Evolutionary conservation across 2,329 filamentous ascomycete species (phyloP).

Genomic region (Trichoderma sp.): DNA sequence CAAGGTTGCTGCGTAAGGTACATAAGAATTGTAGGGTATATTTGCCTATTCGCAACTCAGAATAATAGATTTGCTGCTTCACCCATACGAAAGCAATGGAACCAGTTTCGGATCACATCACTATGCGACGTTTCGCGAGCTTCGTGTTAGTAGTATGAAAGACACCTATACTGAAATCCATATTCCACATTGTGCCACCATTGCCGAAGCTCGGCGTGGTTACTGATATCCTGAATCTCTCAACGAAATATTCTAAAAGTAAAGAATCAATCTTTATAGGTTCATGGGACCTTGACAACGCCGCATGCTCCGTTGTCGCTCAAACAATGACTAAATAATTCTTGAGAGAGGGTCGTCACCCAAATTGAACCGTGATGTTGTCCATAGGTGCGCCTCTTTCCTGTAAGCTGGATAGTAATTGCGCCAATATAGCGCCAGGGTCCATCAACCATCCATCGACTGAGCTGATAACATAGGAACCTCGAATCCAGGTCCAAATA

Average conservation of each 20-base stretch:
- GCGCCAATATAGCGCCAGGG: background rate
- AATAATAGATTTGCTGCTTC: background rate
- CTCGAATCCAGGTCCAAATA: background rate
- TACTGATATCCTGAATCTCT: background rate
- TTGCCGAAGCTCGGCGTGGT: background rate
- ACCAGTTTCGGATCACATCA: background rate
- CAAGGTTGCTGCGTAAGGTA: background rate
- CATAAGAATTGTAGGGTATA: background rate
- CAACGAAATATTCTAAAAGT: background rate
- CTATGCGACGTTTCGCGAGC: background rate
- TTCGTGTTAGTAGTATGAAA: background rate
- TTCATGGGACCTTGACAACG: background rate
- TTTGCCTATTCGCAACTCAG: background rate
- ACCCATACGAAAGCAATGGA: background rate
- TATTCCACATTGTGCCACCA: background rate
- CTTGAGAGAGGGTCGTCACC: background rate
- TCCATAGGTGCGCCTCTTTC: background rate
- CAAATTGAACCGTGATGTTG: background rate
- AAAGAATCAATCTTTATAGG: background rate
- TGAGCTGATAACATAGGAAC: background rate
- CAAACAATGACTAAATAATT: background rate
- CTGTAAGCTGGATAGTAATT: too few relatives aligned
- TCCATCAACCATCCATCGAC: background rate
- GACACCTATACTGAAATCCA: background rate
- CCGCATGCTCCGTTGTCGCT: background rate